Evolutionary conservation across 2,329 filamentous ascomycete genomes (phyloP).

Genomic region (Cladosporium velox): DNA sequence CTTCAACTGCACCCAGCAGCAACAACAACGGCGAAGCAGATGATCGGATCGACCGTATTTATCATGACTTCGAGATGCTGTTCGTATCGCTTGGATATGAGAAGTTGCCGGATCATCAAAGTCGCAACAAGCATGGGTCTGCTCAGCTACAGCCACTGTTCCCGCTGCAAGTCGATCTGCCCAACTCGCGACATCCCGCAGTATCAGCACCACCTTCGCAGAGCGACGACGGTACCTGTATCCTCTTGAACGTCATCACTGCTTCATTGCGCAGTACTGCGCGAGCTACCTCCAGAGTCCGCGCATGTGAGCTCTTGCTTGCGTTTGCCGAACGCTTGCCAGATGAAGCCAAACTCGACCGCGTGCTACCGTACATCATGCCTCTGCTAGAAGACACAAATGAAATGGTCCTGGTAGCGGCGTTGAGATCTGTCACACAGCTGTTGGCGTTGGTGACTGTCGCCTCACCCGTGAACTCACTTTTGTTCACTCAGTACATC

Average conservation of each 20-base stretch:
- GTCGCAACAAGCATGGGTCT: slow-evolving; percentile 46
- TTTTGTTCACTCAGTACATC: slow-evolving; percentile 68
- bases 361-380: slow-evolving; percentile 88
- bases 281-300: slow-evolving; percentile 79
- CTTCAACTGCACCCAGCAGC: slow-evolving; percentile 65
- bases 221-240: slow-evolving; percentile 83
- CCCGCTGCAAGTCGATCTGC: slow-evolving; percentile 81
- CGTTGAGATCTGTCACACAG: slow-evolving; percentile 83
- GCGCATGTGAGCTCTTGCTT: slow-evolving; percentile 86
- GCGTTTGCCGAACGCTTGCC: slow-evolving; percentile 89
- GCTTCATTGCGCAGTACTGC: slow-evolving; percentile 88
- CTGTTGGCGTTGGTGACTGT: slow-evolving; percentile 82
- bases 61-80: slow-evolving; percentile 95
- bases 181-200: slow-evolving; percentile 75
- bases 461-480: slow-evolving; percentile 74
- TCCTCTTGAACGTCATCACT: slow-evolving; percentile 86
- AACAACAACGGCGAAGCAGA: slow-evolving; percentile 76
- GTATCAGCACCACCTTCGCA: slow-evolving; percentile 62
- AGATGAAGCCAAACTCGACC: slow-evolving; percentile 93
- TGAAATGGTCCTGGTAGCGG: slow-evolving; percentile 81
- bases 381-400: slow-evolving; percentile 77
- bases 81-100: slow-evolving; percentile 86
- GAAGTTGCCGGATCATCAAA: slow-evolving; percentile 37
- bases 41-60: slow-evolving; percentile 90
- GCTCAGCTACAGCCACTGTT: slow-evolving; percentile 61